Conservation (phyloP, 1,284 basidiomycete species). For the Xerocomus nothofagi region DNA sequence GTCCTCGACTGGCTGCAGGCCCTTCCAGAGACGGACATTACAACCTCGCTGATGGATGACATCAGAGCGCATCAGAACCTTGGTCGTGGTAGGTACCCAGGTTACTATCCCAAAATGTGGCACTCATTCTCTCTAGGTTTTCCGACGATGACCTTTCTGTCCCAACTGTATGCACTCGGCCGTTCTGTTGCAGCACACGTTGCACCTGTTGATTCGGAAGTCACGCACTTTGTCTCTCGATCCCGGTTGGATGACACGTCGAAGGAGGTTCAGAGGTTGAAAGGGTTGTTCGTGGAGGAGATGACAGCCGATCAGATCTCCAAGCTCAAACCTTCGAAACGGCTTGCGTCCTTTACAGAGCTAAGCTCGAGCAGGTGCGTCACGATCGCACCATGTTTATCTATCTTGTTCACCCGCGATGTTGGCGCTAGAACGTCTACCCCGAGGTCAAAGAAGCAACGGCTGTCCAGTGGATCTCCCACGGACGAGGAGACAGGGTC, state of each 20-base stretch:
- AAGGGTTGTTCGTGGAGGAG: slow-evolving; percentile 34
- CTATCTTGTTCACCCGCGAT: not conserved
- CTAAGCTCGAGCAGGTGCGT: slow-evolving; percentile 26
- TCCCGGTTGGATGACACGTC: slow-evolving; percentile 20
- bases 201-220: slow-evolving; percentile 24
- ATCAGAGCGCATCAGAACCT: slow-evolving; percentile 51
- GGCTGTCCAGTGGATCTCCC: slow-evolving; percentile 38
- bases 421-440: slow-evolving; percentile 22
- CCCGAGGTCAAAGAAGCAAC: slow-evolving; percentile 42
- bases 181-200: slow-evolving; percentile 39
- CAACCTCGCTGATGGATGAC: slow-evolving; percentile 43
- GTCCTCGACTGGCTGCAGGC: slow-evolving; percentile 44
- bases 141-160: slow-evolving; percentile 50
- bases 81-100: slow-evolving; percentile 44
- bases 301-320: slow-evolving; percentile 39
- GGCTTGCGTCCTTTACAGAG: slow-evolving; percentile 30
- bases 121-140: slow-evolving; percentile 44
- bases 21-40: slow-evolving; percentile 26
- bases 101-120: not conserved
- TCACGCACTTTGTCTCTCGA: slow-evolving; percentile 27
- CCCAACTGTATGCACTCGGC: slow-evolving; percentile 46
- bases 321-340: slow-evolving; percentile 41
- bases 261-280: slow-evolving; percentile 23
- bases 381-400: not conserved
- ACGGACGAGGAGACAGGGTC: slow-evolving; percentile 29